Conservation (phyloP, 2,329 filamentous ascomycete species). For the Aspergillus pseudotamarii region DNA sequence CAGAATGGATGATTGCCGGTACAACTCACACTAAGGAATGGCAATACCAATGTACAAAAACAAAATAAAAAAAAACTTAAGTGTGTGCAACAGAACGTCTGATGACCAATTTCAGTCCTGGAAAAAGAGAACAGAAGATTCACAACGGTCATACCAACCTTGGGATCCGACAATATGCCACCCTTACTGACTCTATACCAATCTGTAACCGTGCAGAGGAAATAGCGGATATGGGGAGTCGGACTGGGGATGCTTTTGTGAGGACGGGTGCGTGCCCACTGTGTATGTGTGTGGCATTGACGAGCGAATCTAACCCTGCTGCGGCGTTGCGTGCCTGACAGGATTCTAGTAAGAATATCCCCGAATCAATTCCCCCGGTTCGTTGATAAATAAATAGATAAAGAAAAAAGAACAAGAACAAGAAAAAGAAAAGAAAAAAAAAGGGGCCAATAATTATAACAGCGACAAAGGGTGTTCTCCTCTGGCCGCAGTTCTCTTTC, state of each 20-base stretch:
- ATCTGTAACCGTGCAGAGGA: constrained; percentile 20
- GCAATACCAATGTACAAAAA: neutral
- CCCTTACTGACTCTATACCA: constrained; percentile 20
- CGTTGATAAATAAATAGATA: neutral
- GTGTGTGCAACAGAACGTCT: constrained; percentile 11
- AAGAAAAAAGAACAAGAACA: too few species aligned
- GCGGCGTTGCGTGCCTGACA: constrained; percentile 21
- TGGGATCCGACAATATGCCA: constrained; percentile 6
- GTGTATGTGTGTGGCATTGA: constrained; percentile 26
- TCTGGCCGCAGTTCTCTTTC: neutral
- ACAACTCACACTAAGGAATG: constrained; percentile 12
- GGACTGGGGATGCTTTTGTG: constrained; percentile 30
- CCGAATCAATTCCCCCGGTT: constrained; percentile 7
- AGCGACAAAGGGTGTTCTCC: neutral
- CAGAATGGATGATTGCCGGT: constrained; percentile 8
- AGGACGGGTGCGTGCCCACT: constrained; percentile 24
- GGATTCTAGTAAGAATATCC: constrained; percentile 17
- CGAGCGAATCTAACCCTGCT: constrained; percentile 15
- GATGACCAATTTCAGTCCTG: constrained; percentile 17
- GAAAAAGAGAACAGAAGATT: constrained; percentile 7
- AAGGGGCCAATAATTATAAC: neutral
- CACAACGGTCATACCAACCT: constrained; percentile 11
- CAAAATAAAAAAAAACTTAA: neutral
- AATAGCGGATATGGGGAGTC: constrained; percentile 32
- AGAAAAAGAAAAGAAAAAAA: neutral